These are phyloP conservation scores for Zalerion maritima DNA, from an alignment of 495 filamentous ascomycete genomes.

Conservation along the genomic window DNA sequence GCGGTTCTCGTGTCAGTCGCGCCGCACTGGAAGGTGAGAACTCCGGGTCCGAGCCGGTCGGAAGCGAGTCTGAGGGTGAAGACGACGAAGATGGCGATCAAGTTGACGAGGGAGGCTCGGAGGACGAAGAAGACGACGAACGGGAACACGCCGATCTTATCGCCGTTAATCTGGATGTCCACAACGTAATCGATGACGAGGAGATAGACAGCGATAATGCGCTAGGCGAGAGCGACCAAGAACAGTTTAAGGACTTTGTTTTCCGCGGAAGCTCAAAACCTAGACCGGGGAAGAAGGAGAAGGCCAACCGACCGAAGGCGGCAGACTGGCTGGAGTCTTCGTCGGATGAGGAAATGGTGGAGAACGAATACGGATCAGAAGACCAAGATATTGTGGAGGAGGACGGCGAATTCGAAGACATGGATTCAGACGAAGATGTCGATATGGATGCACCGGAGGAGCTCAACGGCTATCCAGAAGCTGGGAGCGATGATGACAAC, in stretches of 20 bases:
- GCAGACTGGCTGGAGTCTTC: slow-evolving; percentile 37
- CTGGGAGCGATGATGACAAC: slow-evolving; percentile 12
- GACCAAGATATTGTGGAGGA: slow-evolving; percentile 11
- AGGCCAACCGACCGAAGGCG: slow-evolving; percentile 25
- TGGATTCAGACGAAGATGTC: slow-evolving; percentile 11
- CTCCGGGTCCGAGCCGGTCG: no score
- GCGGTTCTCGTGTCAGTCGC: slow-evolving; percentile 64
- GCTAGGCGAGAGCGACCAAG: slow-evolving; percentile 44
- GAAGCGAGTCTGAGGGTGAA: slow-evolving; percentile 20
- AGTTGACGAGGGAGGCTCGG: slow-evolving; percentile 15
- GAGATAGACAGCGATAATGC: slow-evolving; percentile 51
- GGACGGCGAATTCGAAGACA: slow-evolving; percentile 9
- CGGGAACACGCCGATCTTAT: slow-evolving; percentile 30
- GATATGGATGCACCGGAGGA: slow-evolving; percentile 11
- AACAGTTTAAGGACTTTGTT: slow-evolving; percentile 36
- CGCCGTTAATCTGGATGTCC: slow-evolving; percentile 27
- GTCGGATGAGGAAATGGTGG: slow-evolving; percentile 20
- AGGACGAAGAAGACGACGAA: slow-evolving; percentile 29
- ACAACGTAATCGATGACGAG: slow-evolving; percentile 30
- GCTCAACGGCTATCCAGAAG: slow-evolving; percentile 10
- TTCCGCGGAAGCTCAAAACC: slow-evolving; percentile 40
- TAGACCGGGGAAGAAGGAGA: slow-evolving; percentile 13
- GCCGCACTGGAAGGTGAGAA: slow-evolving; percentile 44
- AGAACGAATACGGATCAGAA: slow-evolving; percentile 12
- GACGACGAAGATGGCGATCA: slow-evolving; percentile 18